Conservation (phyloP, 2,329 filamentous ascomycete species). For the Lachnellula arida region DNA sequence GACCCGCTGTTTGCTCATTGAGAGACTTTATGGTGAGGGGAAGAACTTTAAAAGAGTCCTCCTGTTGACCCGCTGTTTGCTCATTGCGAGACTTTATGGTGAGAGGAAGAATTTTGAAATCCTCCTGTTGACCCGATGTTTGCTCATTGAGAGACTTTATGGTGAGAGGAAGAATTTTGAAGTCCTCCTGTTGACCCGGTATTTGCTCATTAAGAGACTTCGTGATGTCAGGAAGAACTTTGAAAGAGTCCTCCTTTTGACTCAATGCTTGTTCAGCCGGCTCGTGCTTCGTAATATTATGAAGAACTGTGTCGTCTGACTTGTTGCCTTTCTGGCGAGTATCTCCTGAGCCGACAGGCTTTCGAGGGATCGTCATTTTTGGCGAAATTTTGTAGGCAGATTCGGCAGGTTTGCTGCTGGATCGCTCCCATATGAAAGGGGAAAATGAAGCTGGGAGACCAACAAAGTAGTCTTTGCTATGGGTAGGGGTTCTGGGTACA, state of each 20-base stretch:
- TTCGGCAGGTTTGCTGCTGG: background rate
- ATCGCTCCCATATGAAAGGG: constrained; percentile 4
- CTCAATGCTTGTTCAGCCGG: too few relatives aligned
- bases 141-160: constrained; percentile 14
- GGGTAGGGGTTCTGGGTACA: background rate
- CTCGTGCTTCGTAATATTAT: constrained; percentile 13
- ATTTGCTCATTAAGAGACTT: constrained; percentile 8
- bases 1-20: too few relatives aligned
- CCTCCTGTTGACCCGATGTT: too few relatives aligned
- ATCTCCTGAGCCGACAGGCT: constrained; percentile 10
- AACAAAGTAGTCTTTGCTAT: constrained; percentile 13
- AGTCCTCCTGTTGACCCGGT: too few relatives aligned
- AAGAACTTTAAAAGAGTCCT: constrained; percentile 1
- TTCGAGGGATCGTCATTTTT: constrained; percentile 5
- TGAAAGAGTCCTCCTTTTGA: too few relatives aligned
- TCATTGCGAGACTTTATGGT: constrained; percentile 19
- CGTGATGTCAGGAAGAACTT: constrained; percentile 24
- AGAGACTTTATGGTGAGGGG: constrained; percentile 26
- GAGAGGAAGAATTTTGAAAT: constrained; percentile 17
- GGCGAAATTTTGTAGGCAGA: background rate
- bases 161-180: constrained; percentile 21
- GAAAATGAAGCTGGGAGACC: constrained; percentile 9
- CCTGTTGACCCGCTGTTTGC: too few relatives aligned
- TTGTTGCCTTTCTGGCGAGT: constrained; percentile 8
- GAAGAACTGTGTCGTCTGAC: constrained; percentile 38